Conservation (phyloP, 495 filamentous ascomycete genomes). For the Arthonia radiata region DNA sequence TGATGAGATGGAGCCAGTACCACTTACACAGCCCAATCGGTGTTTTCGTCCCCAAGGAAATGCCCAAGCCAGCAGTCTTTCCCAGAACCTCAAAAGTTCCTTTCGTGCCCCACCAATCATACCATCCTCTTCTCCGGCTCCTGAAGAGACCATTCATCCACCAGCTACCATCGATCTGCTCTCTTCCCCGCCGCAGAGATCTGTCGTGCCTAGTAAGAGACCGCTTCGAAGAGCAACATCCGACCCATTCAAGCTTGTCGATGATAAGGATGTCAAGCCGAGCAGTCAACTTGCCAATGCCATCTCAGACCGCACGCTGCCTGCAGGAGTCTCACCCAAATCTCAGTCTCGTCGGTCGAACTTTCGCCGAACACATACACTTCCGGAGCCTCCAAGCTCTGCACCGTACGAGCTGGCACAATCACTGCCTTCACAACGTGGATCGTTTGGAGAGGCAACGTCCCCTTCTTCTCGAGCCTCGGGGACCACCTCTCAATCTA, state of each 20-base stretch:
- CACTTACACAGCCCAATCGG: constrained; percentile 1
- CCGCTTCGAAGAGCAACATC: not conserved
- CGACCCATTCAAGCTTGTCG: not conserved
- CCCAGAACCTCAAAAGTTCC: no score
- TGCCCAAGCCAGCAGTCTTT: not conserved
- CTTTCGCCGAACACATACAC: not conserved
- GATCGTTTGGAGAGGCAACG: no score
- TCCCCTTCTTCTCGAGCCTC: not conserved
- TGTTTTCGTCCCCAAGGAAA: constrained; percentile 5
- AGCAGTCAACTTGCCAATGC: not conserved
- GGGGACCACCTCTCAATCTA: not conserved
- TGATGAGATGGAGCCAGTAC: constrained; percentile 1
- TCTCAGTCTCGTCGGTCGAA: not conserved
- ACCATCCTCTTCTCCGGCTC: no score
- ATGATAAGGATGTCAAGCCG: not conserved
- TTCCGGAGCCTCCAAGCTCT: no score
- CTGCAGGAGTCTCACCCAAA: not conserved
- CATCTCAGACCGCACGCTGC: not conserved
- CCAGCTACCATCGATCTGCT: constrained; percentile 7
- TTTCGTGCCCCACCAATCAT: no score
- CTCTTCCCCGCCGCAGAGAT: constrained; percentile 6
- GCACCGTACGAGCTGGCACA: no score
- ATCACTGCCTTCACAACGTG: no score
- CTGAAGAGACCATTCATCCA: not conserved
- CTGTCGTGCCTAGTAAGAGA: not conserved